Base-by-base conservation (phyloP, 495 filamentous ascomycete genomes). In the Lasiosphaeris hirsuta region DNA sequence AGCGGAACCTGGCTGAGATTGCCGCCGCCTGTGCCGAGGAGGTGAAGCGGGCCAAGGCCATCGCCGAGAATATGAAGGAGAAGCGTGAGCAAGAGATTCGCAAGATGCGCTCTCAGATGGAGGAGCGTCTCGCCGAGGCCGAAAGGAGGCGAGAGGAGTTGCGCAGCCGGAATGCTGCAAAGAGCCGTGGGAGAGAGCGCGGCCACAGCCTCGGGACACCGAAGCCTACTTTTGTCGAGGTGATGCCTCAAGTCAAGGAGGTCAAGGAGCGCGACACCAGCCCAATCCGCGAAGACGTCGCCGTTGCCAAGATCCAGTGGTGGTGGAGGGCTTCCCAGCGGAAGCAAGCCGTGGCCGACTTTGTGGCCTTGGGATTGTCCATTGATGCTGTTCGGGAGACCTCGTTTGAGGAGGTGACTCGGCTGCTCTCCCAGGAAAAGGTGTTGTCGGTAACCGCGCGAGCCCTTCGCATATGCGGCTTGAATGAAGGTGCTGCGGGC, bases 1-100 rank as follows among this genome's bases (percentile, higher is more conserved):
- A 97, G 77, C 89, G 89, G 63, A 89, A 96, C 48, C 72, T 98
- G 18, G 94, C 92, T 0, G 91, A 96, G 70, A 96, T 97, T 30
- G 89, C 92, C 10, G 94, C 93, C 38, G 86, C 86, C 64, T 97
- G 95, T 69, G 93, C 95, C 51, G 93, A 92, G 67, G 94, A 98
- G 72, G 94, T 98, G 46, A 88, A 88, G 63, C 81, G 92, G 45
- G 94, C 95, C 50, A 98, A 98, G 78, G 87, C 88, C 46, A 82
- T 96, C 45, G 94, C 94, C 2, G 90, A 96, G 75, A 93, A 86
- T 56, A 92, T 90, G 74, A 90, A 92, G 67, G 92, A 93, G 74
- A 87, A 88, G 67, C 86, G 93, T 60, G 90, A 94, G 56, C 88
- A 90, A 42, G 92, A 97, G 58, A 84, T 91, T 62, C 83, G 81